A percentile compares a stretch with the other conserved stretches of the same genome.
These are phyloP conservation scores for Echites panduratus DNA, from an alignment of 257 asterid genomes.

Conservation along the genomic window DNA sequence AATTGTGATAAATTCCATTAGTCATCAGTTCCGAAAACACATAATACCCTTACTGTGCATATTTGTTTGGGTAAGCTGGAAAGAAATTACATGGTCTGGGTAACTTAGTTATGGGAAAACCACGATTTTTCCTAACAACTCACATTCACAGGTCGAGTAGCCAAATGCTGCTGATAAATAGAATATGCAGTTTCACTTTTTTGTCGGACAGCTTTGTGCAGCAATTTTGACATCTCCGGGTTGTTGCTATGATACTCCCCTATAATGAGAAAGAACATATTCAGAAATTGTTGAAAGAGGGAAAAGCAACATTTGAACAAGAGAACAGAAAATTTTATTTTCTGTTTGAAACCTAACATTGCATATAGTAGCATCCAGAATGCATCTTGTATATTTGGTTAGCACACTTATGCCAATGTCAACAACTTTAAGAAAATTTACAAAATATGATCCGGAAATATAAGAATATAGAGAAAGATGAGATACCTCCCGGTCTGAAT, in stretches of 20 bases:
- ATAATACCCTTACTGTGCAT: background rate
- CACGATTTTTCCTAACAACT: constrained; percentile 28
- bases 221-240: constrained; percentile 99
- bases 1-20: background rate
- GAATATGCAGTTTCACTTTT: constrained; percentile 88
- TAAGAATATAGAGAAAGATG: constrained; percentile 12
- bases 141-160: constrained; percentile 94
- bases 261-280: constrained; percentile 25
- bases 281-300: constrained; percentile 8
- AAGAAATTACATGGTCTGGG: background rate
- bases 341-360: background rate
- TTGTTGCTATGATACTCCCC: constrained; percentile 98
- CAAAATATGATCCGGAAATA: background rate
- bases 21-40: background rate
- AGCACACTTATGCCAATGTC: background rate
- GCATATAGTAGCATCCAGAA: background rate
- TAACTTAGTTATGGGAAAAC: background rate
- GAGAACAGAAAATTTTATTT: background rate
- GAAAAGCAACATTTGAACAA: background rate
- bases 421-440: background rate
- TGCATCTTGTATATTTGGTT: background rate
- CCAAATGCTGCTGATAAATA: constrained; percentile 92
- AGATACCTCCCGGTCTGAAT: constrained; percentile 93
- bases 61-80: background rate
- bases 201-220: constrained; percentile 95